Evolutionary conservation across 1,284 basidiomycete species (phyloP).

Genomic region (Ceratobasidium theobromae): DNA sequence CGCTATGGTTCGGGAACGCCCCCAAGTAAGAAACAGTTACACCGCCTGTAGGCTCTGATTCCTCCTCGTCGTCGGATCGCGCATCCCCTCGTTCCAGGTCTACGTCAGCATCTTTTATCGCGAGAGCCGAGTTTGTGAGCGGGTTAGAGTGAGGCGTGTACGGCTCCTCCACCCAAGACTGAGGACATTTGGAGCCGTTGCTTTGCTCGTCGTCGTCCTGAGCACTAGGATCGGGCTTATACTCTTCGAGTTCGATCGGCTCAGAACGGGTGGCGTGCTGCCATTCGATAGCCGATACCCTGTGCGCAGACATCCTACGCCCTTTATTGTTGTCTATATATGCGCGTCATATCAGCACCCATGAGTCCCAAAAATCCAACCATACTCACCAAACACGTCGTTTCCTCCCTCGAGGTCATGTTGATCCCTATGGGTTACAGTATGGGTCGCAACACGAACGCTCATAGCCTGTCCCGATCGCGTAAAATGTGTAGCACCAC

Average conservation of each 20-base stretch:
- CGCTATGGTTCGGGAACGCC: background rate
- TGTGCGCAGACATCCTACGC: background rate
- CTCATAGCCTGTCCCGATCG: background rate
- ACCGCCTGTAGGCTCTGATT: background rate
- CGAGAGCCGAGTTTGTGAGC: background rate
- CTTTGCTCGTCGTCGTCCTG: conserved; percentile 3
- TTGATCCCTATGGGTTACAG: background rate
- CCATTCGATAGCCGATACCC: background rate
- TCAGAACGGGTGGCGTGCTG: background rate
- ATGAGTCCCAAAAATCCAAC: background rate
- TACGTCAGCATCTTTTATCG: background rate
- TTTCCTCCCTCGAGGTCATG: background rate
- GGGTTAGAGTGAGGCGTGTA: background rate
- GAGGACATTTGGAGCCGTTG: background rate
- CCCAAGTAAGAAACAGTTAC: conserved; percentile 7
- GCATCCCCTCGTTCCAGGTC: conserved; percentile 9
- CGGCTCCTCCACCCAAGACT: background rate
- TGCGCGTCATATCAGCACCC: background rate
- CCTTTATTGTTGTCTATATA: background rate
- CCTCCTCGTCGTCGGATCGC: background rate
- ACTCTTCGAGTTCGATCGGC: background rate
- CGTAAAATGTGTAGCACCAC: background rate
- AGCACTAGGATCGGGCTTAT: background rate
- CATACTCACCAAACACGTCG: background rate
- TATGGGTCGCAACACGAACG: background rate